Base-by-base conservation (phyloP, 306 rosid species). In the Inga laurina region DNA sequence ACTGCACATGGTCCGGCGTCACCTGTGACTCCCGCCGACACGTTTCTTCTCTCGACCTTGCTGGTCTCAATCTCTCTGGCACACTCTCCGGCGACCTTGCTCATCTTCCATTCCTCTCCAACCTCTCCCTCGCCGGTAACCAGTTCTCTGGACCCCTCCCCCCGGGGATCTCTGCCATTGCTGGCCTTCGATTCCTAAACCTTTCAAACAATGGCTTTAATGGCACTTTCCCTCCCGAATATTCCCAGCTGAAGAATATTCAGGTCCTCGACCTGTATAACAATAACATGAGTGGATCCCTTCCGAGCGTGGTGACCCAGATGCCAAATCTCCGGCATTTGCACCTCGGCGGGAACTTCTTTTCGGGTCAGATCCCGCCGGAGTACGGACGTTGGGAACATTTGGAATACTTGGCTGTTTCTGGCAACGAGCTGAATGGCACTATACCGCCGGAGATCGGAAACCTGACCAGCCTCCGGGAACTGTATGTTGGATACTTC, bases 281-380 rank as follows among this genome's bases (percentile, higher is more conserved):
- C 86, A 95, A 95, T 75, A 95, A 95, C 74, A 71, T 95, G 86
- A 93, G 95, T 30, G 98, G 98, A 0, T 85, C 48, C 1, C 87
- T 95, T n/a, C 98, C 98, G 4, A 75, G 90, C 10, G 75, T 86
- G 3, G 95, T 92, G 8, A 78, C 89, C 0, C 61, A 86, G 57
- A 81, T 95, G 86, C 79, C 70, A 19, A 89, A 64, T 64, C 94
- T 95, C 21, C 97, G 91, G 14, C 98, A 95, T 79, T 85, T 95
- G 86, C 98, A 95, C 79, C 89, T 95, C 49, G 98, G 98, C 0
- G 98, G 98, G 0, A 95, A 93, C 88, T 95, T 85, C 80, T 95
- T 95, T 76, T 9, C 81, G 24, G 98, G 98, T 21, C 78, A 71
- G 89, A 95, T 95, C 90, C 98, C 98, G 7, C 81, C 88, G 16